phyloP scores from a whole-genome alignment of 306 rosid genomes.

The Senna siamea region DNA sequence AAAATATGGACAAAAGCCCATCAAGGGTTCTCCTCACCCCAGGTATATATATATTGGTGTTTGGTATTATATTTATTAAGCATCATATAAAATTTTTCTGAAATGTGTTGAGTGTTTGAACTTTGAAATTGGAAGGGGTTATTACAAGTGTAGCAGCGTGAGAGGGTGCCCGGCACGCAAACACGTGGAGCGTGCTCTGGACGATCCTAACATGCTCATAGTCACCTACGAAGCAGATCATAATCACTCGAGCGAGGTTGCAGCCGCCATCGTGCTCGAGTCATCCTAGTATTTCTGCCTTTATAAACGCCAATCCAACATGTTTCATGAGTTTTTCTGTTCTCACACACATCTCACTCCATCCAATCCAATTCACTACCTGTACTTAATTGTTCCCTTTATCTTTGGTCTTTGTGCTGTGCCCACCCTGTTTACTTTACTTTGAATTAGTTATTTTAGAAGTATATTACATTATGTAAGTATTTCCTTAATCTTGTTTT shows the following conservation, averaged over 20 bases:
- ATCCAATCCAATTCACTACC: background rate
- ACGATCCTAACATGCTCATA: slow-evolving; percentile 76
- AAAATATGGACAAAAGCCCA: slow-evolving; percentile 93
- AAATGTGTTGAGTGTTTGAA: slow-evolving; percentile 4
- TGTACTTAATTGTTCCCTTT: background rate
- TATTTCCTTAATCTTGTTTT: background rate
- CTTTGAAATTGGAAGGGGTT: slow-evolving; percentile 55
- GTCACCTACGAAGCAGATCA: slow-evolving; percentile 88
- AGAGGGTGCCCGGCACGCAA: slow-evolving; percentile 87
- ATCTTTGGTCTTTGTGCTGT: too few relatives aligned
- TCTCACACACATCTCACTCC: background rate
- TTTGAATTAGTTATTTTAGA: background rate
- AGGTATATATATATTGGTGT: slow-evolving; percentile 46
- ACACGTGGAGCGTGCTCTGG: slow-evolving; percentile 87
- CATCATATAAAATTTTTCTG: background rate
- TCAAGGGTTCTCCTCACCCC: slow-evolving; percentile 90
- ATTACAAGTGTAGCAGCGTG: slow-evolving; percentile 81
- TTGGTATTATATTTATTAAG: too few relatives aligned
- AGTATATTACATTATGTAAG: background rate
- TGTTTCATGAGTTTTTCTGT: background rate
- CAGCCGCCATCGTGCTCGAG: slow-evolving; percentile 51
- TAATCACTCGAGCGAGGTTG: slow-evolving; percentile 62
- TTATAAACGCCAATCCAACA: too few relatives aligned
- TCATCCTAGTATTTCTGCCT: slow-evolving; percentile 50
- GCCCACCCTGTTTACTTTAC: too few relatives aligned